Conservation (phyloP, 2,329 filamentous ascomycete species). For the Colletotrichum navitas region DNA sequence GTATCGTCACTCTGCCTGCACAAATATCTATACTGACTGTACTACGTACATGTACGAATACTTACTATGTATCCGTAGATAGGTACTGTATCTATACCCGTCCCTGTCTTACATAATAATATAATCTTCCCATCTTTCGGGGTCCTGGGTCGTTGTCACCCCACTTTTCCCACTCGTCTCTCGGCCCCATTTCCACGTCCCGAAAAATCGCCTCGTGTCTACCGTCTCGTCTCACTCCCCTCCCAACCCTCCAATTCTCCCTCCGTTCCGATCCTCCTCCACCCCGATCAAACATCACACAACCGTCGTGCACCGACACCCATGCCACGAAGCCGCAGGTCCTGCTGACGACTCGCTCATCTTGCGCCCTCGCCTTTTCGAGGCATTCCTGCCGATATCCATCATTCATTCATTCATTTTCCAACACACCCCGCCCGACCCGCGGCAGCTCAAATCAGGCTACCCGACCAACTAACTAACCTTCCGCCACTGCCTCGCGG, state of each 20-base stretch:
- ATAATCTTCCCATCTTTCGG: constrained; percentile 15
- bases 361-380: background rate
- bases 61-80: no score
- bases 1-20: no score
- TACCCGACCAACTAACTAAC: background rate
- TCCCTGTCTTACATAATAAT: constrained; percentile 14
- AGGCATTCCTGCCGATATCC: background rate
- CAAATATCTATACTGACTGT: no score
- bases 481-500: background rate
- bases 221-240: constrained; percentile 33
- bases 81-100: no score
- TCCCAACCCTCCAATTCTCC: constrained; percentile 24
- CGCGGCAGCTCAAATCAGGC: constrained; percentile 12
- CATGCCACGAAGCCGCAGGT: constrained; percentile 4
- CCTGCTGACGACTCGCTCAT: background rate
- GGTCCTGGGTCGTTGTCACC: constrained; percentile 29
- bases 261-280: constrained; percentile 34
- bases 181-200: constrained; percentile 36
- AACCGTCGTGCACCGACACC: constrained; percentile 5
- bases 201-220: constrained; percentile 42
- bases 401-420: constrained; percentile 20
- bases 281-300: background rate
- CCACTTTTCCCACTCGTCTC: constrained; percentile 32
- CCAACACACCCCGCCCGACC: constrained; percentile 6
- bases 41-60: no score